Conservation (phyloP, 2,329 filamentous ascomycete species). For the Ceratocystis papillata region DNA sequence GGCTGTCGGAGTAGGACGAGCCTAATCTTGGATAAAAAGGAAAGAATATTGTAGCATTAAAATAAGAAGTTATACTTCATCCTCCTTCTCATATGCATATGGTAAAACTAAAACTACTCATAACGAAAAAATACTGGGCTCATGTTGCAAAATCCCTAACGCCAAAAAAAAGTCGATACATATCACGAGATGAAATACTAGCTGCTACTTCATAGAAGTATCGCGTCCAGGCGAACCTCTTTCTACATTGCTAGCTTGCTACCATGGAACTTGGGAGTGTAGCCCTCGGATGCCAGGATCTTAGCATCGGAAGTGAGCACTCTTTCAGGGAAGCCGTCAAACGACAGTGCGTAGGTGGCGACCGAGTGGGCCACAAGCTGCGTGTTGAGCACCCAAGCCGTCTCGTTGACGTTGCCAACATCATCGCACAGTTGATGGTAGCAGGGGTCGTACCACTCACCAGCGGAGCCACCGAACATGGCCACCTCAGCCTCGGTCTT, state of each 20-base stretch:
- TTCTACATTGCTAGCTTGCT: constrained; percentile 38
- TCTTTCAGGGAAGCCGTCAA: constrained; percentile 54
- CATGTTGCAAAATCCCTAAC: background rate
- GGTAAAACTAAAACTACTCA: background rate
- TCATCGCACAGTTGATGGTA: constrained; percentile 55
- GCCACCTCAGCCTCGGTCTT: constrained; percentile 57
- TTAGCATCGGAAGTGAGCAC: constrained; percentile 29
- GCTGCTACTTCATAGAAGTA: background rate
- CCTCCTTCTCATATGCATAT: constrained; percentile 3
- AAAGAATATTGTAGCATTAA: constrained; percentile 1
- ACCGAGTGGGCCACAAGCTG: constrained; percentile 61
- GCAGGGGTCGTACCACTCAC: constrained; percentile 48
- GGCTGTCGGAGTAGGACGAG: background rate
- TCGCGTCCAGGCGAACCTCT: too few relatives aligned
- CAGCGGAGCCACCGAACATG: constrained; percentile 61
- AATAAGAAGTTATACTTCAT: background rate
- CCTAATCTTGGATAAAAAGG: background rate
- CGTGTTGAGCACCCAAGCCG: constrained; percentile 51
- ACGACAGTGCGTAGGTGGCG: constrained; percentile 56
- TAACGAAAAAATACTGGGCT: background rate
- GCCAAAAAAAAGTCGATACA: constrained; percentile 4
- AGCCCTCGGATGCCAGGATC: constrained; percentile 27
- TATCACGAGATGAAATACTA: background rate
- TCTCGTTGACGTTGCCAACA: constrained; percentile 46
- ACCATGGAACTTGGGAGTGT: constrained; percentile 41